Evolutionary conservation across 352 stramenopile genomes (phyloP).

Genomic region (Thraustotheca clavata): DNA sequence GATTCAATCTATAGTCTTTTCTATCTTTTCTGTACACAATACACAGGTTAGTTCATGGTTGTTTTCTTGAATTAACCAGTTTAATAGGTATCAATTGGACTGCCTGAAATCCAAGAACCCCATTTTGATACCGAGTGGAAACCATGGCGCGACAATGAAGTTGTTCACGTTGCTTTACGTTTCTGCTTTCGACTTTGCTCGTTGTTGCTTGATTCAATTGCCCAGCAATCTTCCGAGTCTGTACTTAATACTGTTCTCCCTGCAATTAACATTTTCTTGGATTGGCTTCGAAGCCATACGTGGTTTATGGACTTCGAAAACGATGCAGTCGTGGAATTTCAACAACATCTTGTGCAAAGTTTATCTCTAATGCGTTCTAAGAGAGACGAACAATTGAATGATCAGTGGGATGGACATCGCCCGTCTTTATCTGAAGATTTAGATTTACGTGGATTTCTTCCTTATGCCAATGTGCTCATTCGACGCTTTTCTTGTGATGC

Average conservation of each 20-base stretch:
- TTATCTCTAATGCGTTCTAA: conserved; percentile 9
- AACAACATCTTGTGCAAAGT: conserved; percentile 8
- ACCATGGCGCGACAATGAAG: conserved; percentile 2
- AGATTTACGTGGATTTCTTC: conserved; percentile 36
- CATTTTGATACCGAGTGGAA: conserved; percentile 9
- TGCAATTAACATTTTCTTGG: conserved; percentile 30
- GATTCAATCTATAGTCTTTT: conserved; percentile 27
- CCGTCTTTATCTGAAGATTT: conserved; percentile 31
- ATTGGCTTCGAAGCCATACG: conserved; percentile 35
- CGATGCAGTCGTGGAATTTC: conserved; percentile 5
- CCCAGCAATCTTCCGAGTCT: not conserved
- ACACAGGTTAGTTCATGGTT: conserved; percentile 20
- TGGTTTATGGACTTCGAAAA: conserved; percentile 23
- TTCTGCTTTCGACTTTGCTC: conserved; percentile 1
- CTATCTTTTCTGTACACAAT: conserved; percentile 30
- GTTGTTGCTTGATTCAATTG: conserved; percentile 3
- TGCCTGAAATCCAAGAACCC: not conserved
- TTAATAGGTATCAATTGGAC: not conserved
- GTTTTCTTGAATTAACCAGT: not conserved
- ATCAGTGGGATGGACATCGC: not conserved
- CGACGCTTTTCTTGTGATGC: not conserved
- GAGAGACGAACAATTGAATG: conserved; percentile 10
- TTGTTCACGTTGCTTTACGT: not conserved
- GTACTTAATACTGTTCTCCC: conserved; percentile 35
- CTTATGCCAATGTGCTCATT: conserved; percentile 8